Base-by-base conservation (phyloP, 441 rosid species). In the Flueggea neowawraea region DNA sequence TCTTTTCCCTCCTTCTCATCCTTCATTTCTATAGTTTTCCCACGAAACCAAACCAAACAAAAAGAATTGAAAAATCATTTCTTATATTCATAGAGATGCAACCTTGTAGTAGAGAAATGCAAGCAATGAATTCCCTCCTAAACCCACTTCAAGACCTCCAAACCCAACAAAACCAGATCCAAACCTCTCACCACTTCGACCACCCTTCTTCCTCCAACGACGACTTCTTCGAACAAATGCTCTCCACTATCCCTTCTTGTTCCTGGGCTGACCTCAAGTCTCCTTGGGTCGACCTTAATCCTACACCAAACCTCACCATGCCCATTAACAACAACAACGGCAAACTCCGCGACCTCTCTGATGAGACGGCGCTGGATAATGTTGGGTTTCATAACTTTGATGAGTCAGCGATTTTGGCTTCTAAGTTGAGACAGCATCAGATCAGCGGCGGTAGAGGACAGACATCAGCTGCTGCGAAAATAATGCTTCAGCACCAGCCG, bases 381-480 rank as follows among this genome's bases (percentile, higher is more conserved):
- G 77, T 65, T 52, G 79, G 67, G 31, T 78, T 76, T 60, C 92
- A 72, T 52, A 17, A 33, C 75, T 77, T 80, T 58, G 69, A 79
- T 31, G 87, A 70, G 61, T 69, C 82, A 10, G 55, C 64, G 17
- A 43, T 75, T 65, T 67, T 87, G 15, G 87, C 87, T 16, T 78
- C 88, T 55, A 87, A 80, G 82, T 76, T 87, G 47, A 69, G 87
- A 32, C 90, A 78, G 44, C 89, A 87, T 54, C 90, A 84, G 78
- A 84, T 84, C 78, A 78, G 77, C 63, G 68, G 68, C 45, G 80
- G 43, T 22, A 2, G 28, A 2, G 28, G 28, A 22, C 28, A 22
- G 0, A 7, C 52, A 14, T n/a, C 69, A 6, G 66, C 78, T 0
- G 69, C 82, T 1, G 70, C 68, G 3, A 72, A 74, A 78, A 57